Evolutionary conservation across 2,329 filamentous ascomycete genomes (phyloP).

Genomic region (Sclerotinia trifoliorum): DNA sequence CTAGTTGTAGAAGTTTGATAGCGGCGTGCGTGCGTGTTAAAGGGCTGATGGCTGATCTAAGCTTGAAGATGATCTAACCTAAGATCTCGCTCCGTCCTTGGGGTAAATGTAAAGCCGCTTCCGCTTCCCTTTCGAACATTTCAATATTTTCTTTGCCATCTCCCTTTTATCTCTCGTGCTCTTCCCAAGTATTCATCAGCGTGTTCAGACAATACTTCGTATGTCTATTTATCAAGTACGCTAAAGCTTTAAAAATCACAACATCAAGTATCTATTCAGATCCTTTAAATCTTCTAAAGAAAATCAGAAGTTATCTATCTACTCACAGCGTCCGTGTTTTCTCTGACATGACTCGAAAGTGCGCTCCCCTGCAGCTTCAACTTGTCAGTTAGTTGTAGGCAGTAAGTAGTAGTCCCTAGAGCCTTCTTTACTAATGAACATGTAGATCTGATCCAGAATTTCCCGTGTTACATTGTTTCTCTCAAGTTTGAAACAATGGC

Average conservation of each 20-base stretch:
- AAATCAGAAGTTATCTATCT: too few relatives aligned
- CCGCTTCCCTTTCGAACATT: too few relatives aligned
- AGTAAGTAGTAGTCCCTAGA: background rate
- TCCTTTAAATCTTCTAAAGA: background rate
- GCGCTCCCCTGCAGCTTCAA: background rate
- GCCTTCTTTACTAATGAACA: constrained; percentile 1
- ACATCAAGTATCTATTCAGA: background rate
- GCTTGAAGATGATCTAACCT: too few relatives aligned
- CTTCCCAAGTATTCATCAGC: background rate
- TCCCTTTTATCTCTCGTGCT: background rate
- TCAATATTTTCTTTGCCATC: background rate
- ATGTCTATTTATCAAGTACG: background rate
- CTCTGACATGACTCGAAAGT: background rate
- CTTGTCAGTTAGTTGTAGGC: background rate
- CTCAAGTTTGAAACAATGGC: constrained; percentile 5
- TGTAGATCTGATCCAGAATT: background rate
- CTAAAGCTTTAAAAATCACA: background rate
- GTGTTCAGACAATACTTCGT: background rate
- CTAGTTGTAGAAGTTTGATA: too few relatives aligned
- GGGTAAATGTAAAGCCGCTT: too few relatives aligned
- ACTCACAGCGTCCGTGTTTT: background rate
- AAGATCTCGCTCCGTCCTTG: too few relatives aligned
- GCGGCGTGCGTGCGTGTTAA: too few relatives aligned
- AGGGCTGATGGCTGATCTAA: too few relatives aligned
- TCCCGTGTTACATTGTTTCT: background rate